phyloP scores from a whole-genome alignment of 2,329 filamentous ascomycete genomes.

The Colletotrichum navitas region DNA sequence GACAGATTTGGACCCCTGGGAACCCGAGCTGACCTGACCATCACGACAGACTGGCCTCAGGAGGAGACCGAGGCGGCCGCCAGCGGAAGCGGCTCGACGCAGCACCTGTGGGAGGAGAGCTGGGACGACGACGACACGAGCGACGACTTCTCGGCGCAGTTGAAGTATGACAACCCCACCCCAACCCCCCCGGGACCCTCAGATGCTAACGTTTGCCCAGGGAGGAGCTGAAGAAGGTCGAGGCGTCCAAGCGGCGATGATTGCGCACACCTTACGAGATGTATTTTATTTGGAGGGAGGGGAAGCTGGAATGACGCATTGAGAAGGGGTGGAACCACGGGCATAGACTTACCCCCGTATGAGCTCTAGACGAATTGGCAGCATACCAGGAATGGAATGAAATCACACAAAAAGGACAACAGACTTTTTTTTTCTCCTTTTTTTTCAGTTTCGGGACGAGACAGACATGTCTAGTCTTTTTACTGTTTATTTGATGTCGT shows the following conservation, averaged over 20 bases:
- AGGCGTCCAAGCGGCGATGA: slow-evolving; percentile 76
- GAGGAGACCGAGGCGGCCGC: slow-evolving; percentile 86
- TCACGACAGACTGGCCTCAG: slow-evolving; percentile 84
- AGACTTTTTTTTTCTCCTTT: neutral
- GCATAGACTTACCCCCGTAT: slow-evolving; percentile 34
- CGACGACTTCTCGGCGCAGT: slow-evolving; percentile 94
- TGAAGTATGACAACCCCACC: slow-evolving; percentile 76
- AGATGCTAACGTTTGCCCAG: slow-evolving; percentile 56
- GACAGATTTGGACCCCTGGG: neutral
- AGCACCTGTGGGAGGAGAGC: slow-evolving; percentile 98
- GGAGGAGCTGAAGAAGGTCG: slow-evolving; percentile 95
- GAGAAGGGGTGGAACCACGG: slow-evolving; percentile 15
- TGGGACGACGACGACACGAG: slow-evolving; percentile 99
- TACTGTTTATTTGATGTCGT: slow-evolving; percentile 31
- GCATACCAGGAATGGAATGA: slow-evolving; percentile 35
- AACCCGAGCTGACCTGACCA: neutral
- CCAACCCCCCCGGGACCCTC: slow-evolving; percentile 1
- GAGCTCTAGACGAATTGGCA: slow-evolving; percentile 32
- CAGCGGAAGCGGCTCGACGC: slow-evolving; percentile 72
- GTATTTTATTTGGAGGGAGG: neutral
- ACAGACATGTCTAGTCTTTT: neutral
- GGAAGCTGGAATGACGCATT: slow-evolving; percentile 19
- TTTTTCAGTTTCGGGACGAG: slow-evolving; percentile 1
- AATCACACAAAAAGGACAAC: slow-evolving; percentile 7
- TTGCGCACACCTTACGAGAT: slow-evolving; percentile 38